Base-by-base conservation (phyloP, 495 filamentous ascomycete genomes). In the Sporormia fimetaria region DNA sequence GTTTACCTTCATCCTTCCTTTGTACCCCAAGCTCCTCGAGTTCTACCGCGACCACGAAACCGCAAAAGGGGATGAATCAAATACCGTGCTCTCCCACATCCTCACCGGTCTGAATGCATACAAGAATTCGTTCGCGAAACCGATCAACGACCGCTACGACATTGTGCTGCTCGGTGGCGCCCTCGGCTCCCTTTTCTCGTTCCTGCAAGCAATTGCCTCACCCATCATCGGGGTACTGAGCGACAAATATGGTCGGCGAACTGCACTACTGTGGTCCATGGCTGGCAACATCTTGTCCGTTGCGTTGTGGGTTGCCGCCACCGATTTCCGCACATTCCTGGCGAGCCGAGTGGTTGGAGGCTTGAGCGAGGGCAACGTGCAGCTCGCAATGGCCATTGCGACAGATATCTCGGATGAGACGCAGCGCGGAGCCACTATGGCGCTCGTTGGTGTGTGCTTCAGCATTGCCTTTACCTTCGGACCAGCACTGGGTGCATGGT, bases 401-500 rank as follows among this genome's bases (percentile, higher is more conserved):
- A 92, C 90, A 6, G 90, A 99, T 62, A 82, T 99, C 42, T 90
- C 82, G 40, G 84, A 90, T 52, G 76, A 82, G 37, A 70, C 72
- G 31, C 79, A 75, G 40, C 73, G 90, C 17, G 84, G 86, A 1
- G 76, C 82, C 11, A 94, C 92, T 21, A 94, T 99, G 80, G 90
- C 90, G 10, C 68, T 96, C 27, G 86, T 99, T 10, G 90, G 90
- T 23, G 88, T 78, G 25, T 96, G 92, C 63, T 99, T 99, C 67
- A 87, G 81, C 35, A 82, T 99, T 50, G 87, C 90, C 9, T 99
- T 99, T 57, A 96, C 92, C 1, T 92, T 90, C 54, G 90, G 90
- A 0, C 90, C 90, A 0, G 82, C 87, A 20, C 67, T 99, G 37
- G 90, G 90, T 26, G 90, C 92, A 0, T 85, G 72, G 44, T 65